Conservation (phyloP, 768 basidiomycete species). For the Psilocybe tampanensis region DNA sequence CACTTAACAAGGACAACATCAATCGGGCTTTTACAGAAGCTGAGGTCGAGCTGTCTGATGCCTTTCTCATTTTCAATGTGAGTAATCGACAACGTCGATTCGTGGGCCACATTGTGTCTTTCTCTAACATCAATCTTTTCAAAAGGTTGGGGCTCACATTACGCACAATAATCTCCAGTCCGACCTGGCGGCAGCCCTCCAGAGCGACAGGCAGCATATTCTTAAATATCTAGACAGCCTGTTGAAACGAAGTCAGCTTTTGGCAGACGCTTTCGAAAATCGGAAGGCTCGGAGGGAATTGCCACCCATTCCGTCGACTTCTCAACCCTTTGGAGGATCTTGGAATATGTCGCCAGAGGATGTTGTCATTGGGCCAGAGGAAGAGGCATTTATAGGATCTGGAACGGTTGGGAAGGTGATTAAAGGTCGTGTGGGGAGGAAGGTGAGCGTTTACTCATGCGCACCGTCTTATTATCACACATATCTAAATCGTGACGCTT, state of each 20-base stretch:
- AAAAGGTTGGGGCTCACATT: conserved; percentile 6
- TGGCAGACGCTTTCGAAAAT: not conserved
- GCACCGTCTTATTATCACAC: too few relatives aligned
- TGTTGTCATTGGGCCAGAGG: not conserved
- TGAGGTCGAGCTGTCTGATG: conserved; percentile 1
- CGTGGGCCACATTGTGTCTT: too few relatives aligned
- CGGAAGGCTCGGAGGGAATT: not conserved
- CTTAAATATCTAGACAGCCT: conserved; percentile 6
- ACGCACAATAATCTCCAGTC: conserved; percentile 1
- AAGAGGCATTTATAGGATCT: not conserved
- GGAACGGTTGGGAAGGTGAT: conserved; percentile 6
- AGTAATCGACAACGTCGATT: too few relatives aligned
- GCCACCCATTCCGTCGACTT: not conserved
- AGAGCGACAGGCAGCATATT: conserved; percentile 3
- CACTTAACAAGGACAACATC: conserved; percentile 7
- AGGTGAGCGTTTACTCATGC: not conserved
- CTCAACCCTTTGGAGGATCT: not conserved
- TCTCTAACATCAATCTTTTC: too few relatives aligned
- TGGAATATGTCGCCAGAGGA: not conserved
- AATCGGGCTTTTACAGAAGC: conserved; percentile 1
- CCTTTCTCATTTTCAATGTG: conserved; percentile 10
- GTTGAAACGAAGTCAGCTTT: conserved; percentile 2
- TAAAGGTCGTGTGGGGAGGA: not conserved
- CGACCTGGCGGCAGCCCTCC: conserved; percentile 3
- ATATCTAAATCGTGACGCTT: not conserved